A percentile compares a stretch with the other conserved stretches of the same genome.
phyloP scores from a whole-genome alignment of 257 asterid genomes.

The Solanum ossicruentum region DNA sequence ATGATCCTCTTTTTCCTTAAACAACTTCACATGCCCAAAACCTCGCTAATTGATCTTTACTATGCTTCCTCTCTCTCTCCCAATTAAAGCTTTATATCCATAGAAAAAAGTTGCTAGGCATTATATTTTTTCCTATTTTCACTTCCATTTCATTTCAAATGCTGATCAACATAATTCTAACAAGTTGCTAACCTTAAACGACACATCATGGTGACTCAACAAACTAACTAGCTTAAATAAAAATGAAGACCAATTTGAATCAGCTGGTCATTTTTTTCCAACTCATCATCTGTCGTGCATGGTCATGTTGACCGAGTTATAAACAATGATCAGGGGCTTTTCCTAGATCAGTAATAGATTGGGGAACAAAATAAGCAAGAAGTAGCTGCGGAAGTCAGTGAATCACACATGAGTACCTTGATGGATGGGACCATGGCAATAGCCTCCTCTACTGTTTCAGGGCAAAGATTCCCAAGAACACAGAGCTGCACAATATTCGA shows the following conservation, averaged over 20 bases:
- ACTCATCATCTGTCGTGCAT: background rate
- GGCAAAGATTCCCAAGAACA: conserved; percentile 89
- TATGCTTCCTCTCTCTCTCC: no score
- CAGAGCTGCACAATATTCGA: conserved; percentile 48
- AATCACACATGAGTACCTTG: conserved; percentile 40
- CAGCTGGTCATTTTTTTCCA: background rate
- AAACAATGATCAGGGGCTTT: background rate
- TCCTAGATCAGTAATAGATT: background rate
- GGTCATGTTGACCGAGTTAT: background rate
- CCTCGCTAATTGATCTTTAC: no score
- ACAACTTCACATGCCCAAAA: background rate
- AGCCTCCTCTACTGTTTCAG: conserved; percentile 90
- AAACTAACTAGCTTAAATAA: background rate
- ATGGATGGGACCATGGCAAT: conserved; percentile 92
- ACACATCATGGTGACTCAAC: background rate
- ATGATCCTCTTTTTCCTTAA: background rate
- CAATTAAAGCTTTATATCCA: no score
- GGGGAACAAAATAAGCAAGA: background rate
- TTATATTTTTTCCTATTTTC: no score
- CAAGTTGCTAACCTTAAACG: background rate
- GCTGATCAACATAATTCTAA: background rate
- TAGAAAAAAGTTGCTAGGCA: no score
- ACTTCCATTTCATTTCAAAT: background rate
- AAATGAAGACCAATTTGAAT: background rate
- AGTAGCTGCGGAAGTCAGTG: background rate